phyloP scores from a whole-genome alignment of 2,329 filamentous ascomycete genomes.

The Sclerotinia glacialis region DNA sequence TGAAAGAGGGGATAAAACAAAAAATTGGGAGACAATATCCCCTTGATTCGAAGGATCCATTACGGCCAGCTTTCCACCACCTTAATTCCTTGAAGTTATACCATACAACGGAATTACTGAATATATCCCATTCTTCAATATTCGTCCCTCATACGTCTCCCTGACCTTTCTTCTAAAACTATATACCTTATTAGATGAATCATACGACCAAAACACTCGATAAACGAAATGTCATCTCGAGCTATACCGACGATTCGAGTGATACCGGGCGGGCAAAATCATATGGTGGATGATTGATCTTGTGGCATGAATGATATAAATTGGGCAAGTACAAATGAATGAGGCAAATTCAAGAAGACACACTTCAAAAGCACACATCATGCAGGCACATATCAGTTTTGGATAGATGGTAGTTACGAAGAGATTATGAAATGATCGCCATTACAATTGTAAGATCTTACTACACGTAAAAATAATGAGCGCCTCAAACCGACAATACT shows the following conservation, averaged over 20 bases:
- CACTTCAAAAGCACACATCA: neutral
- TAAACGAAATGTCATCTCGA: rapidly evolving
- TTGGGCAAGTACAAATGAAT: neutral
- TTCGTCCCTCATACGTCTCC: rapidly evolving
- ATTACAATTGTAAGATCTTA: neutral
- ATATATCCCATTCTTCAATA: neutral
- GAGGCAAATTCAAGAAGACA: neutral
- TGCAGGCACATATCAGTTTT: neutral
- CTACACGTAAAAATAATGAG: neutral
- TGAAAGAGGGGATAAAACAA: neutral
- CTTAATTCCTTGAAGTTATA: neutral
- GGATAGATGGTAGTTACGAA: too few relatives aligned
- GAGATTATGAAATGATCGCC: neutral
- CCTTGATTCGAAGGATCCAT: neutral
- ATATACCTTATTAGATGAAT: too few relatives aligned
- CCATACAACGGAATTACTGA: too few relatives aligned
- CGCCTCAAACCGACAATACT: neutral
- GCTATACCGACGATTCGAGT: neutral
- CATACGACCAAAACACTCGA: too few relatives aligned
- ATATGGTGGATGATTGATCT: neutral
- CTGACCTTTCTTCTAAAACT: too few relatives aligned
- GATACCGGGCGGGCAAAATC: rapidly evolving
- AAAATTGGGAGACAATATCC: neutral
- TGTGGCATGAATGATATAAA: neutral
- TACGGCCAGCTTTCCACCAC: conserved; percentile 6